Percentiles rank a stretch among this genome's conserved stretches.
Evolutionary conservation across 1,284 basidiomycete genomes (phyloP).

Genomic region (Apiotrichum montevideense): DNA sequence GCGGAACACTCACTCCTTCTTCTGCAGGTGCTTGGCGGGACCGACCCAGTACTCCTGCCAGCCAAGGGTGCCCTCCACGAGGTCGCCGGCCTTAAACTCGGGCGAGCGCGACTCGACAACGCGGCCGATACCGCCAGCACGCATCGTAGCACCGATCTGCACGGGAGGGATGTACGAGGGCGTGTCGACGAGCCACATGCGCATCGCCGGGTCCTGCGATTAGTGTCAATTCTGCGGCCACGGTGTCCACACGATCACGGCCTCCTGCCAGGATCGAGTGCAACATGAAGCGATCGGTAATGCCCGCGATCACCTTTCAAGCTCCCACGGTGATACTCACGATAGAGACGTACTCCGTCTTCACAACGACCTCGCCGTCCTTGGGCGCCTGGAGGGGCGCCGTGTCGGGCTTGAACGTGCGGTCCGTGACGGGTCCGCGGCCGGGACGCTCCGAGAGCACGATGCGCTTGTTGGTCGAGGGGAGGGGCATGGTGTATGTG

Average conservation of each 20-base stretch:
- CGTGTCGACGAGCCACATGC: slow-evolving; percentile 67
- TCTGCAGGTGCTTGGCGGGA: slow-evolving; percentile 54
- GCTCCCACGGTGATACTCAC: slow-evolving; percentile 21
- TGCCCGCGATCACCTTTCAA: too few relatives aligned
- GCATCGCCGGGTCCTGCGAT: slow-evolving; percentile 70
- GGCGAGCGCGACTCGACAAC: slow-evolving; percentile 56
- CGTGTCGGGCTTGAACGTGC: slow-evolving; percentile 58
- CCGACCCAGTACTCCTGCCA: slow-evolving; percentile 72
- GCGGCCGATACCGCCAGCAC: slow-evolving; percentile 62
- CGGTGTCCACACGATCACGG: too few relatives aligned
- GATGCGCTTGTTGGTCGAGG: slow-evolving; percentile 54
- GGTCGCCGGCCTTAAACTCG: slow-evolving; percentile 58
- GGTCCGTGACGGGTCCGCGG: slow-evolving; percentile 57
- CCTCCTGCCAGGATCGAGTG: too few relatives aligned
- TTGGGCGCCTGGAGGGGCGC: slow-evolving; percentile 55
- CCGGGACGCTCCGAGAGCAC: slow-evolving; percentile 66
- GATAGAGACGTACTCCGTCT: slow-evolving; percentile 67
- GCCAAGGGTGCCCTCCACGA: slow-evolving; percentile 52
- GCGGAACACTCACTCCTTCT: slow-evolving; percentile 51
- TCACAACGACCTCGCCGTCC: slow-evolving; percentile 60
- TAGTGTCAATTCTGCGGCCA: background rate
- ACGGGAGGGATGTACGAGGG: slow-evolving; percentile 58
- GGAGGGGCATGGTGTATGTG: slow-evolving; percentile 1
- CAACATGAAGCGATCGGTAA: too few relatives aligned
- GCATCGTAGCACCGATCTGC: slow-evolving; percentile 74